Base-by-base conservation (phyloP, 371 early-diverging fungal species). In the Hamiltosporidium tvaerminnensis region DNA sequence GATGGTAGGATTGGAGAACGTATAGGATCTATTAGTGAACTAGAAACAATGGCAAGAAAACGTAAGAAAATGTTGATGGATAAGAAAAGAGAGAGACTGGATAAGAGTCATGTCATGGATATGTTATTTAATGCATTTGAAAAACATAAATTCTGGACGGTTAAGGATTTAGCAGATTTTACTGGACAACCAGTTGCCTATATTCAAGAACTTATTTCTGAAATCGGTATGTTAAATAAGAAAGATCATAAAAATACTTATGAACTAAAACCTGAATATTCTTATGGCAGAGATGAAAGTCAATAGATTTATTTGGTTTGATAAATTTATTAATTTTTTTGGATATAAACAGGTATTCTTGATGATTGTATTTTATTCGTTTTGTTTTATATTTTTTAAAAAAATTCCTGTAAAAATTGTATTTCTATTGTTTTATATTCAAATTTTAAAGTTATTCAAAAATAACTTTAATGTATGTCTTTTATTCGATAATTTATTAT, bases 121-220 rank as follows among this genome's bases (percentile, higher is more conserved):
- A 70, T 80, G 61, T 41, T 80, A n/a, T 80, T 80, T 64, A 71
- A 71, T 39, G 80, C 80, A 1, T 80, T 71, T 70, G 80, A 80
- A 62, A 69, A 74, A 63, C 68, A 73, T 57, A 52, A 61, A 10
- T 52, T 49, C 34, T 80, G 80, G 80, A 74, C 76, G 12, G 77
- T 74, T 2, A 75, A 72, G 62, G 80, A 80, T 69, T 58, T 80
- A 0, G 68, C 80, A 30, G 77, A 77, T 52, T 67, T 71, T 41
- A 67, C 66, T 33, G 76, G 77, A 35, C 80, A 80, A 59, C 80
- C 80, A 12, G 59, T 68, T 47, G 80, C 80, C n/a, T 77, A 71
- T 65, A 76, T 77, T n/a, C 80, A 75, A 49, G 76, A 80, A 61
- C 41, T 80, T 31, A 61, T 80, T 1, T 35, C 64, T 57, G 77